These are phyloP conservation scores for Backusella luteola DNA, from an alignment of 192 early-diverging fungal genomes.

Conservation along the genomic window DNA sequence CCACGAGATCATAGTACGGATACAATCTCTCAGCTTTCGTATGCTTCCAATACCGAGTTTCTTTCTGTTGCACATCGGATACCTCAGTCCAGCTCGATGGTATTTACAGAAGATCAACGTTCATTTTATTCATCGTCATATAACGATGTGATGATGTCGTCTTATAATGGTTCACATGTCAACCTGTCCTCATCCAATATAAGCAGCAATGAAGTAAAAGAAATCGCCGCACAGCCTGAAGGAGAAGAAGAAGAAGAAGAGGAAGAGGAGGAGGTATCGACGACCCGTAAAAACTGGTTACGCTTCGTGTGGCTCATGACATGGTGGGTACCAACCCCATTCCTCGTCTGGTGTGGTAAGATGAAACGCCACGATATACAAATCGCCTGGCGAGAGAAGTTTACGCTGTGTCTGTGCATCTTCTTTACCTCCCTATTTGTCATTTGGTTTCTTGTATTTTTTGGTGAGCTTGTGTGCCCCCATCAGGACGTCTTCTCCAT, in stretches of 20 bases:
- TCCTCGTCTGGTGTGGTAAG: conserved; percentile 67
- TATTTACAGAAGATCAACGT: conserved; percentile 34
- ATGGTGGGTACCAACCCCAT: conserved; percentile 77
- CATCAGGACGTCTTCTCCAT: conserved; percentile 69
- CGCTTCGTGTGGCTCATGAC: conserved; percentile 74
- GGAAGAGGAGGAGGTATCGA: conserved; percentile 48
- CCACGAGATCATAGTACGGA: conserved; percentile 23
- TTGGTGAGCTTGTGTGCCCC: conserved; percentile 74
- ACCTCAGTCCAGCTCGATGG: neutral
- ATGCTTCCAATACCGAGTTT: conserved; percentile 19
- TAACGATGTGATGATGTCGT: conserved; percentile 22
- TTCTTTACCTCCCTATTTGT: conserved; percentile 72
- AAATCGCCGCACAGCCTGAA: conserved; percentile 18
- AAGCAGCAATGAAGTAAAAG: neutral
- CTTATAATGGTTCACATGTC: conserved; percentile 15
- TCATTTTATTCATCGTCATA: conserved; percentile 34
- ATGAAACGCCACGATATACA: conserved; percentile 78
- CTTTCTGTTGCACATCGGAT: neutral
- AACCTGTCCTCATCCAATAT: conserved; percentile 14
- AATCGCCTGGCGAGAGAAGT: conserved; percentile 97
- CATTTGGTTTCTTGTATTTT: conserved; percentile 80
- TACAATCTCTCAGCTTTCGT: conserved; percentile 27
- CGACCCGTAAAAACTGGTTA: conserved; percentile 79
- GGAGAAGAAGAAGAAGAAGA: conserved; percentile 40
- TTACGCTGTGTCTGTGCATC: conserved; percentile 86